A percentile compares a stretch with the other conserved stretches of the same genome.
Conservation (phyloP, 352 stramenopile species). For the Phytophthora pisi region DNA sequence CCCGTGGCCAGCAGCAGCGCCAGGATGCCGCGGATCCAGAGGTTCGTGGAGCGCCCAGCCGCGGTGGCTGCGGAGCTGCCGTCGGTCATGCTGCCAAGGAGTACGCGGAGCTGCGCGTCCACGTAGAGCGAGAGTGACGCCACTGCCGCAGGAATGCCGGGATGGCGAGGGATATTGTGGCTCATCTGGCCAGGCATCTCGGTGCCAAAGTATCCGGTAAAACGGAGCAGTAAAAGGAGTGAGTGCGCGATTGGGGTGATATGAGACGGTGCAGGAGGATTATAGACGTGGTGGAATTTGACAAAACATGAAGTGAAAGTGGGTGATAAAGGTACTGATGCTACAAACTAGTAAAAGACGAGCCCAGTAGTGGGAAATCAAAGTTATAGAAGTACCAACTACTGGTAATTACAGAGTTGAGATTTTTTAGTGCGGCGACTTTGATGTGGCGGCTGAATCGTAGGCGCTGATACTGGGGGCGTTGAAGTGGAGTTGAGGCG, state of each 20-base stretch:
- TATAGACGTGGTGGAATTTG: slow-evolving; percentile 1
- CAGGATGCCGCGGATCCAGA: slow-evolving; percentile 38
- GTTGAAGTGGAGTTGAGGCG: no score
- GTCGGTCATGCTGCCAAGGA: background rate
- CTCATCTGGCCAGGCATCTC: slow-evolving; percentile 19
- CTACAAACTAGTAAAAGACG: no score
- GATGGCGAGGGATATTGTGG: slow-evolving; percentile 18
- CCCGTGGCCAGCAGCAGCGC: slow-evolving; percentile 37
- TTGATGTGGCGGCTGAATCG: background rate
- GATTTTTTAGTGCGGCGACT: background rate
- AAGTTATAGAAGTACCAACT: background rate
- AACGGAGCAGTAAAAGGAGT: slow-evolving; percentile 5
- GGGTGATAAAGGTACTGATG: no score
- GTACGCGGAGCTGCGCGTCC: background rate
- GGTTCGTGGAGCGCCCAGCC: slow-evolving; percentile 5
- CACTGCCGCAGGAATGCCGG: background rate
- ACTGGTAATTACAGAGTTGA: background rate
- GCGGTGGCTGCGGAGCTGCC: background rate
- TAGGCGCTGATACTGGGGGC: background rate
- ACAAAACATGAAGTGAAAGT: background rate
- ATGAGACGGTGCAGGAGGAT: background rate
- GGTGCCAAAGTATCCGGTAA: slow-evolving; percentile 3
- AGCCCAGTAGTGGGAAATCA: background rate
- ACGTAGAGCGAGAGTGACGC: slow-evolving; percentile 9
- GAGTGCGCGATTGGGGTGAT: background rate